A percentile compares a stretch with the other conserved stretches of the same genome.
These are phyloP conservation scores for Aspergillus sclerotiicarbonarius DNA, from an alignment of 495 filamentous ascomycete genomes.

Conservation along the genomic window DNA sequence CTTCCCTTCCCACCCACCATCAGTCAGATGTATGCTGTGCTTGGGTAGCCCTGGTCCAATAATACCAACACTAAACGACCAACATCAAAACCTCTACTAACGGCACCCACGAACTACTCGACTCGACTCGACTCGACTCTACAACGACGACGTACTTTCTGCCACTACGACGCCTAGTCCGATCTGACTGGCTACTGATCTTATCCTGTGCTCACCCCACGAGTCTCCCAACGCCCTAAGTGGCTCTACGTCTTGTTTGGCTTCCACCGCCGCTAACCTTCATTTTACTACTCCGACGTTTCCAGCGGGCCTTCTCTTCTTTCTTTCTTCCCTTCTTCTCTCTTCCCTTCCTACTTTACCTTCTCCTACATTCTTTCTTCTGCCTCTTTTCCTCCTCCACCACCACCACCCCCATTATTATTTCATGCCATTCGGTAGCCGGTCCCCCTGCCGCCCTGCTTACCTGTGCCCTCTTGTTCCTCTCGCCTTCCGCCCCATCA, in stretches of 20 bases:
- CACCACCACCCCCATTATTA: constrained; percentile 6
- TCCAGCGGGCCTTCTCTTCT: constrained; percentile 26
- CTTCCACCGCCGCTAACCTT: constrained; percentile 23
- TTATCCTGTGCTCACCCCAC: constrained; percentile 22
- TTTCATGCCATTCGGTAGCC: neutral
- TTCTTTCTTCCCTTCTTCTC: constrained; percentile 20
- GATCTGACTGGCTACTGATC: constrained; percentile 13
- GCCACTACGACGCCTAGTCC: constrained; percentile 9
- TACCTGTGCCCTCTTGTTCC: neutral
- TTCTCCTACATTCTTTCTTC: constrained; percentile 10
- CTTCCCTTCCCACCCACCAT: neutral
- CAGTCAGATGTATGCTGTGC: neutral
- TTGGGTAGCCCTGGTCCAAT: constrained; percentile 8
- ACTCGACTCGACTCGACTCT: too few species aligned
- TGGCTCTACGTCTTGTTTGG: constrained; percentile 21
- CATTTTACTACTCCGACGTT: constrained; percentile 17
- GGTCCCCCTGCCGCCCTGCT: neutral
- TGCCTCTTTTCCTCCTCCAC: too few species aligned
- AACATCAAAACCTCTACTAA: neutral
- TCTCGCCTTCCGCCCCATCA: constrained; percentile 3
- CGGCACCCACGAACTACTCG: neutral
- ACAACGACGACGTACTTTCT: neutral
- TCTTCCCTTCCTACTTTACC: constrained; percentile 16
- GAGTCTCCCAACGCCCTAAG: constrained; percentile 15
- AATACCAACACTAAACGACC: too few species aligned